Conservation (phyloP, 2,329 filamentous ascomycete genomes). For the Phyllosticta citrichinensis region DNA sequence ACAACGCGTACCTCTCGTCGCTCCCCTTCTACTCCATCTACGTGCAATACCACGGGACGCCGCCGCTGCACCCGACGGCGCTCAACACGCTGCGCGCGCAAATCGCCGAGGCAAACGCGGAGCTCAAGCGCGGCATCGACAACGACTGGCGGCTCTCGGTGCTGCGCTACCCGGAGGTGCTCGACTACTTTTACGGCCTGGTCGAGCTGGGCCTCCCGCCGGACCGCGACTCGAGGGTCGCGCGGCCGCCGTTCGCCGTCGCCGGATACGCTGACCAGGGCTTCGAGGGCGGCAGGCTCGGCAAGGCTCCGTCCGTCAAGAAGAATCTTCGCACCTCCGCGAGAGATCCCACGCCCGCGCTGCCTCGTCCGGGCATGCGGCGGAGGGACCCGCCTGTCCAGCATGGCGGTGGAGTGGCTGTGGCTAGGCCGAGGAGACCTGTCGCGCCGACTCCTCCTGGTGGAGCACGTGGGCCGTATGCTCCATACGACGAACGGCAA, state of each 20-base stretch:
- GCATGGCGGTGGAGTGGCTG: conserved; percentile 15
- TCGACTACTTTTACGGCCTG: conserved; percentile 69
- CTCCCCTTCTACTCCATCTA: conserved; percentile 38
- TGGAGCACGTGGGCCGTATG: not conserved
- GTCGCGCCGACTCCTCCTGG: conserved; percentile 26
- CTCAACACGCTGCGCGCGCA: conserved; percentile 37
- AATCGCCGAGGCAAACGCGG: conserved; percentile 53
- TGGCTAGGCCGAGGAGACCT: conserved; percentile 17
- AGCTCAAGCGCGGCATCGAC: conserved; percentile 63
- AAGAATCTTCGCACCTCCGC: conserved; percentile 21
- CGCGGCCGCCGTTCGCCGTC: conserved; percentile 29
- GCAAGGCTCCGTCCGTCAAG: conserved; percentile 19
- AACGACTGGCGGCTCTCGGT: conserved; percentile 70
- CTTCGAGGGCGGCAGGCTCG: conserved; percentile 17
- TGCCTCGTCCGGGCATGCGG: conserved; percentile 9
- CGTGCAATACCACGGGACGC: conserved; percentile 34
- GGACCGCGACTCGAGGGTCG: conserved; percentile 36
- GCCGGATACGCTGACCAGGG: conserved; percentile 29
- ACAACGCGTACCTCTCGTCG: conserved; percentile 33
- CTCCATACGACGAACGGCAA: conserved; percentile 3
- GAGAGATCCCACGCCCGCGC: conserved; percentile 19
- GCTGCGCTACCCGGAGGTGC: conserved; percentile 65
- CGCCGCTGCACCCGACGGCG: conserved; percentile 32
- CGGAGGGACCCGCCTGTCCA: conserved; percentile 14
- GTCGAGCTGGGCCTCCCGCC: conserved; percentile 56